phyloP scores from a whole-genome alignment of 2,329 filamentous ascomycete genomes.

The Talaromyces albobiverticillius region DNA sequence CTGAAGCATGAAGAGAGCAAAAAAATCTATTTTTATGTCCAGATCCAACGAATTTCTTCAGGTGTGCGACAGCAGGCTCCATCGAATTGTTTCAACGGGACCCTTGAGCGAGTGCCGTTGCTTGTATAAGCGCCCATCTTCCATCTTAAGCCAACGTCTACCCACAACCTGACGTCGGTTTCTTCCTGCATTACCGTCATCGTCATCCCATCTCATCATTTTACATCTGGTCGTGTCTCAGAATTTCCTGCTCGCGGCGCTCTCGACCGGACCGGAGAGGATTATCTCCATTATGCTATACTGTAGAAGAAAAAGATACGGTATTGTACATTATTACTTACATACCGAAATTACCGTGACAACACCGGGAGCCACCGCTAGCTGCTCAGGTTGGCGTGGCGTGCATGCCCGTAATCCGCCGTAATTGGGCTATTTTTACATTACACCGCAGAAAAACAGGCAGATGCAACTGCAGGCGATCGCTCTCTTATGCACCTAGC shows the following conservation, averaged over 20 bases:
- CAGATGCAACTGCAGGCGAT: slow-evolving; percentile 15
- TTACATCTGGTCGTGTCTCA: too few species aligned
- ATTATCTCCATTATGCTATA: too few species aligned
- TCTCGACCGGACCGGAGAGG: too few species aligned
- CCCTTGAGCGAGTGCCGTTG: slow-evolving; percentile 10
- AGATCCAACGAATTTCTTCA: background rate
- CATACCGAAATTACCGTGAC: too few species aligned
- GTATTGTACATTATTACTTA: too few species aligned
- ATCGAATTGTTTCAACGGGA: slow-evolving; percentile 13
- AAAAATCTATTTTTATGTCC: background rate
- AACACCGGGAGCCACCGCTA: too few species aligned
- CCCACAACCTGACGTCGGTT: slow-evolving; percentile 10
- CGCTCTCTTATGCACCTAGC: slow-evolving; percentile 5
- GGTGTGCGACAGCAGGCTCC: slow-evolving; percentile 4
- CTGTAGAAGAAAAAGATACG: too few species aligned
- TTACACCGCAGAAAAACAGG: background rate
- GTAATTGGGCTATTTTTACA: background rate
- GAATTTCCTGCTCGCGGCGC: too few species aligned
- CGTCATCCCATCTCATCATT: too few species aligned
- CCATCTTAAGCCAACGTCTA: slow-evolving; percentile 1
- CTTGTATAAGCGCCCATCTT: slow-evolving; percentile 14
- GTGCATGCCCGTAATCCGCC: too few species aligned
- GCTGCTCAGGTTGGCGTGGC: too few species aligned
- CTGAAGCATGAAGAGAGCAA: too few species aligned
- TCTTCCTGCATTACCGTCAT: slow-evolving; percentile 11